phyloP scores from a whole-genome alignment of 345 rosid genomes.

The Camelina sativa region DNA sequence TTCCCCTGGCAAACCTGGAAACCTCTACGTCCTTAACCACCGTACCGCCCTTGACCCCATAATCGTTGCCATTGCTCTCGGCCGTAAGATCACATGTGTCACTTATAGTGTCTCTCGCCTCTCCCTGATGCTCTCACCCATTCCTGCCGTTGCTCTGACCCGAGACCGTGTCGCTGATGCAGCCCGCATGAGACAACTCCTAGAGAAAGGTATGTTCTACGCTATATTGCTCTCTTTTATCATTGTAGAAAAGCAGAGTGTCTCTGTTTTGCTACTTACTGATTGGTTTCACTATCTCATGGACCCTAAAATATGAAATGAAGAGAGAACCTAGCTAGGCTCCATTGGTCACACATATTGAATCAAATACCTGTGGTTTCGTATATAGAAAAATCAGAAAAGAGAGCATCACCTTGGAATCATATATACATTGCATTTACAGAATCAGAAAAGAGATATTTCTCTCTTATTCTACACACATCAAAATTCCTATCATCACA shows the following conservation, averaged over 20 bases:
- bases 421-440: not conserved
- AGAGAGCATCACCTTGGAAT: conserved; percentile 12
- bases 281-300: not conserved
- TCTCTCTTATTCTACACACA: not conserved
- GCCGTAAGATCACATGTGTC: conserved; percentile 91
- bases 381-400: not conserved
- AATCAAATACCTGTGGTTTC: not conserved
- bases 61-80: conserved; percentile 88
- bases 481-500: not conserved
- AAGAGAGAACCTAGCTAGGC: not conserved
- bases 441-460: not conserved
- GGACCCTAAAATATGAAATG: not conserved
- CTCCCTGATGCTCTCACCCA: conserved; percentile 83
- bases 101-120: conserved; percentile 94
- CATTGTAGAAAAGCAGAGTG: not conserved
- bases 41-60: conserved; percentile 96
- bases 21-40: conserved; percentile 93
- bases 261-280: not conserved
- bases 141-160: conserved; percentile 91
- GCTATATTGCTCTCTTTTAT: not conserved
- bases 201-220: conserved; percentile 49
- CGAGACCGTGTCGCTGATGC: conserved; percentile 95
- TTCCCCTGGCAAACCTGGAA: conserved; percentile 72
- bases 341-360: not conserved
- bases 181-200: conserved; percentile 66